These are phyloP conservation scores for Fusarium sacchari DNA, from an alignment of 2,329 filamentous ascomycete genomes.

Conservation along the genomic window DNA sequence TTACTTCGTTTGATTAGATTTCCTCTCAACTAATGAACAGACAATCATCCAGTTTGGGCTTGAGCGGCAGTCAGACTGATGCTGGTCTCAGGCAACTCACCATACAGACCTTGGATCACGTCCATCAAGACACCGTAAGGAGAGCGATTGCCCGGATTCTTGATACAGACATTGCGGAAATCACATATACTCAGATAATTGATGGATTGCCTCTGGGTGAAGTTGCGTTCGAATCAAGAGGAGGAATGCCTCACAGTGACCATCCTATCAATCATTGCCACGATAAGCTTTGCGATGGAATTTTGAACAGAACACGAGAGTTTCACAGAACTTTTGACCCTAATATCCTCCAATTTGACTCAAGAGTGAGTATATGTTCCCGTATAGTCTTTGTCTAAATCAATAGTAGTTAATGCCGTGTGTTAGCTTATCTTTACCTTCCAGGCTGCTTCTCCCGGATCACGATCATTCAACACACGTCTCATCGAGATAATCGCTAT, in stretches of 20 bases:
- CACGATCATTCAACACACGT: constrained; percentile 41
- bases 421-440: no score
- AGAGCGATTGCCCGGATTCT: constrained; percentile 25
- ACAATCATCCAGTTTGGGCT: rapidly evolving
- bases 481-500: constrained; percentile 47
- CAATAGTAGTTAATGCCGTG: no score
- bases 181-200: constrained; percentile 38
- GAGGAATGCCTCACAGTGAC: background rate
- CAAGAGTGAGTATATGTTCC: background rate
- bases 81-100: background rate
- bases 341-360: constrained; percentile 2
- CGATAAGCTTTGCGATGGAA: constrained; percentile 28
- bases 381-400: background rate
- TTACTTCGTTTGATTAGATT: background rate
- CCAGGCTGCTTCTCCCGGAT: constrained; percentile 31
- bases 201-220: constrained; percentile 36
- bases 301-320: constrained; percentile 22
- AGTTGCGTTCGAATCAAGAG: background rate
- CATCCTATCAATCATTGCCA: constrained; percentile 38
- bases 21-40: background rate
- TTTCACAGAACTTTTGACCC: constrained; percentile 24
- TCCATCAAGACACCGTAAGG: background rate
- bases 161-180: constrained; percentile 14
- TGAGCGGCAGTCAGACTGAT: rapidly evolving
- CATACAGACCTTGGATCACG: background rate